phyloP scores from a whole-genome alignment of 352 stramenopile species.

The Phytophthora rubi region DNA sequence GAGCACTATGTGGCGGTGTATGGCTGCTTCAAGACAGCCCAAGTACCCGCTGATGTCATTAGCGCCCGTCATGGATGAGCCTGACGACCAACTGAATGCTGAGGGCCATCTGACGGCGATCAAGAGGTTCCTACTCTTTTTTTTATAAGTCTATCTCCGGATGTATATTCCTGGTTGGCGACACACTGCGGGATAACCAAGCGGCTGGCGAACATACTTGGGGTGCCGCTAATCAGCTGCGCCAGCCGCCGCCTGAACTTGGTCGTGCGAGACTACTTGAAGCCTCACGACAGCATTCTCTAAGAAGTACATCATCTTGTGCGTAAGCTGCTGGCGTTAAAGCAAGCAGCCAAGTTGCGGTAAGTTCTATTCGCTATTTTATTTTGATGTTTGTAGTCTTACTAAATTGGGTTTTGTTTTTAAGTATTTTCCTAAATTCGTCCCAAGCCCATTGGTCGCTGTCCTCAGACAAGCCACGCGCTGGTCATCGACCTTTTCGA shows the following conservation, averaged over 20 bases:
- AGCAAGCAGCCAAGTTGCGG: not conserved
- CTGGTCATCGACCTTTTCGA: not conserved
- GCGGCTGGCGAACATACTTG: not conserved
- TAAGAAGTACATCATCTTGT: not conserved
- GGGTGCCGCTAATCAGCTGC: not conserved
- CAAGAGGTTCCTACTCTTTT: not conserved
- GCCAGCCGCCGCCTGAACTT: not conserved
- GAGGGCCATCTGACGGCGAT: not conserved
- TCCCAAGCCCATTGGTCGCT: not conserved
- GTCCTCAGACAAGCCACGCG: not conserved
- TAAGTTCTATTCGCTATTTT: not conserved
- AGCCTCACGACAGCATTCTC: not conserved
- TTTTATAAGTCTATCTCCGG: not conserved
- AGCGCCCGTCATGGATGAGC: not conserved
- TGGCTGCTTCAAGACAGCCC: not conserved
- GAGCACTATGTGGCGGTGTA: not conserved
- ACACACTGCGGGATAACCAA: not conserved
- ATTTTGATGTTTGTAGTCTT: not conserved
- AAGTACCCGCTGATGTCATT: not conserved
- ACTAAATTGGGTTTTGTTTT: not conserved
- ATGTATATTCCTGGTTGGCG: not conserved
- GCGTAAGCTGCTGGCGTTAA: not conserved
- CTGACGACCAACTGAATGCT: not conserved
- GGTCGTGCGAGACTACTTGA: not conserved
- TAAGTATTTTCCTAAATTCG: not conserved